Base-by-base conservation (phyloP, 768 basidiomycete species). In the Agaricus blazei region DNA sequence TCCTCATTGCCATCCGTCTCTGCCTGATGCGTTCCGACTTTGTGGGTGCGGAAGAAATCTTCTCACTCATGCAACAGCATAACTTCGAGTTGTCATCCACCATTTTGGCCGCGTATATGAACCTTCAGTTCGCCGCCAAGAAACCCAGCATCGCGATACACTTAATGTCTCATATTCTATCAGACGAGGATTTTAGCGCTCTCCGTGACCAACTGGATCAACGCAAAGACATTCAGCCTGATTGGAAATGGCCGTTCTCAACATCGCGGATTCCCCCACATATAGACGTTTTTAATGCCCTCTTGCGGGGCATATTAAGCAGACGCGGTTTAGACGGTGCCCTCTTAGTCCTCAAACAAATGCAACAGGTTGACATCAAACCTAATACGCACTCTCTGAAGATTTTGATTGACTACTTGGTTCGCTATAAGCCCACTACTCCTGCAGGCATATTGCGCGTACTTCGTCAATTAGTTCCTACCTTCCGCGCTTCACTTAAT, bases 1-100 rank as follows among this genome's bases (percentile, higher is more conserved):
- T 82, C 66, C 76, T 81, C 8, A 76, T 84, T 43, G 73, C 87
- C 58, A 81, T 89, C 66, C 77, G 82, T 63, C 74, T 80, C 60
- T 66, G 82, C 52, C 77, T 77, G 34, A 66, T 60, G 15, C 72
- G 70, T 37, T 69, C 69, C 31, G 74, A 82, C 60, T 68, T 81
- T 41, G 59, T 72, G 19, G 72, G 72, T 43, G 77, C 81, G 8
- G 62, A 80, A 53, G 65, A 69, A 26, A 68, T 85, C 44, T 68
- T 82, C 50, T 66, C 75, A 34, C 71, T 70, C 28, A 83, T 87
- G 78, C 60, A 70, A 41, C 48, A 64, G 14, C 62, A 66, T 15
- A 73, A 72, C 29, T 66, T 83, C 54, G 60, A 61, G 36, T 75
- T 81, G 9, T 81, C 85, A 48, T 59, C 73, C 24, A 70, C 70